Base-by-base conservation (phyloP, 768 basidiomycete genomes). In the Suillus subaureus region DNA sequence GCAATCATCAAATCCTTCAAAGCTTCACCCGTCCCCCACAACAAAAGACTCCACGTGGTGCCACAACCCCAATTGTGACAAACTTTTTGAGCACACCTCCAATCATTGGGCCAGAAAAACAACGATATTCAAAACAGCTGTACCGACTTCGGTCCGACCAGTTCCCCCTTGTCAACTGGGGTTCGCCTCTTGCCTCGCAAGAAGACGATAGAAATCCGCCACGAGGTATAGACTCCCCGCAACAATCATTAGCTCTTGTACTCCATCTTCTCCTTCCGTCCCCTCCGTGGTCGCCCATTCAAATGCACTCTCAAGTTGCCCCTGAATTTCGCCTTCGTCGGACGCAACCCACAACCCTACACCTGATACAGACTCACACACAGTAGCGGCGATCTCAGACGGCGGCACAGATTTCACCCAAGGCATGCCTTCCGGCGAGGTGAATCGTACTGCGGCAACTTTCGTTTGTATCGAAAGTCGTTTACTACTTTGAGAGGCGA, bases 191-290 rank as follows among this genome's bases (percentile, higher is more conserved):
- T 60, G 58, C 18, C 31, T 9, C 57, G 61, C 56, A 43, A 75
- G 15, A 35, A 89, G 70, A 64, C 95, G 81, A 79, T 97, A 97
- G 63, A 96, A 88, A 79, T 99, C 97, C 12, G 95, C 94, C 1
- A 95, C 93, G 45, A 98, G 85, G 78, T 99, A 99, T 71, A 99
- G 75, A 78, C 97, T 99, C 45, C 97, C 97, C 28, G 94, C 90
- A 1, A 97, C 72, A 13, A 97, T 84, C 0, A 91, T 84, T 61
- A 94, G 71, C n/a, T 79, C 76, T 33, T 80, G 72, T 8, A 66
- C 64, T 15, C 67, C 68, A 31, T 56, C 71, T 54, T 67, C 64
- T 35, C 65, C 62, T 18, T 45, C 52, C 13, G 21, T 54, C 8
- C 40, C 57, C 28, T 31, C 26, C 40, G 40, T 7, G 1, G 66